Evolutionary conservation across 306 rosid species (phyloP).

Genomic region (Neltuma alba): DNA sequence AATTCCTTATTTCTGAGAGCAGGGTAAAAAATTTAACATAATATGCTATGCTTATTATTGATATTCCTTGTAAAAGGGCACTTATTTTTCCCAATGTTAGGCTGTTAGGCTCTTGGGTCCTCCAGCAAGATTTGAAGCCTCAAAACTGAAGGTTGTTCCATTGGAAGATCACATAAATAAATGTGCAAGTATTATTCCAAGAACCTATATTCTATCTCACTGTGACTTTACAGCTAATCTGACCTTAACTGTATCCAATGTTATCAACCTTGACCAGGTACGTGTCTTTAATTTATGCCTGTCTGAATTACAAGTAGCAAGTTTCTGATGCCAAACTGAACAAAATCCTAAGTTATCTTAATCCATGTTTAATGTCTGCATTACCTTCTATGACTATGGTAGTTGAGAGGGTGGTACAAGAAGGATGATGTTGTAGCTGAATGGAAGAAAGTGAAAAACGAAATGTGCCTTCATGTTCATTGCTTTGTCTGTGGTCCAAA

Average conservation of each 20-base stretch:
- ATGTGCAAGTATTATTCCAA: slow-evolving; percentile 71
- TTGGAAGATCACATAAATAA: slow-evolving; percentile 59
- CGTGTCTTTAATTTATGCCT: slow-evolving; percentile 19
- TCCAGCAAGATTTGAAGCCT: slow-evolving; percentile 83
- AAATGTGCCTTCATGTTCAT: slow-evolving; percentile 90
- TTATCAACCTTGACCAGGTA: slow-evolving; percentile 94
- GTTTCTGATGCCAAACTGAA: background rate
- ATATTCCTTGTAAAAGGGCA: slow-evolving; percentile 14
- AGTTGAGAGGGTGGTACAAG: slow-evolving; percentile 93
- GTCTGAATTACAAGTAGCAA: background rate
- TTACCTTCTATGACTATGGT: slow-evolving; percentile 31
- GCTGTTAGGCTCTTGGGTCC: slow-evolving; percentile 81
- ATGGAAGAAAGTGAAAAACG: slow-evolving; percentile 92
- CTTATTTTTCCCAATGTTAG: slow-evolving; percentile 36
- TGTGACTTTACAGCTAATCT: slow-evolving; percentile 96
- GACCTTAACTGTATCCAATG: slow-evolving; percentile 87
- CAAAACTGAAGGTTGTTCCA: slow-evolving; percentile 81
- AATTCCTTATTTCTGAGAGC: slow-evolving; percentile 15
- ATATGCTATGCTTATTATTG: slow-evolving; percentile 14
- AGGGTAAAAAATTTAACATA: background rate
- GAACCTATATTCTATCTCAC: slow-evolving; percentile 92
- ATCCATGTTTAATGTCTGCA: slow-evolving; percentile 14
- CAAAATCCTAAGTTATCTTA: background rate
- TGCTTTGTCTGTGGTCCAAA: slow-evolving; percentile 96
- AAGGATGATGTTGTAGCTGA: slow-evolving; percentile 98